A percentile compares a stretch with the other conserved stretches of the same genome.
Evolutionary conservation across 768 basidiomycete genomes (phyloP).

Genomic region (Trametopsis cervina): DNA sequence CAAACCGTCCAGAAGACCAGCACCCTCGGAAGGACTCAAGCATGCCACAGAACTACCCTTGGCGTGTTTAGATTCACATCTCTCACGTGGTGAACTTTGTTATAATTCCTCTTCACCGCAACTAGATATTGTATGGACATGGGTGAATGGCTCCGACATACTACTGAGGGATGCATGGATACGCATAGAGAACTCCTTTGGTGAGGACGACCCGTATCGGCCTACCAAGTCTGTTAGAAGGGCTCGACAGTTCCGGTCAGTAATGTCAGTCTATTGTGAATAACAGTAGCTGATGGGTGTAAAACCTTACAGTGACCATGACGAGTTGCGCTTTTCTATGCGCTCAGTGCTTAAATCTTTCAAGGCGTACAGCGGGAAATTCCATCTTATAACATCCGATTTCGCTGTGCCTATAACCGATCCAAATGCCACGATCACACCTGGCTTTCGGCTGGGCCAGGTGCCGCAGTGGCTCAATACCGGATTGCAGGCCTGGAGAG

Average conservation of each 20-base stretch:
- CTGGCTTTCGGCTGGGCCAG: conserved; percentile 26
- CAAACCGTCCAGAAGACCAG: conserved; percentile 11
- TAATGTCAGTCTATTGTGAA: background rate
- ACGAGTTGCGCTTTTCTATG: conserved; percentile 31
- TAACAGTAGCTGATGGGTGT: background rate
- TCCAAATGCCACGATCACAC: conserved; percentile 1
- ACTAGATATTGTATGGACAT: conserved; percentile 26
- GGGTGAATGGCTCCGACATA: conserved; percentile 27
- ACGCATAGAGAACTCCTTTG: conserved; percentile 5
- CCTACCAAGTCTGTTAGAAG: conserved; percentile 12
- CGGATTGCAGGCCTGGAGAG: conserved; percentile 17
- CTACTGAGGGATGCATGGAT: conserved; percentile 14
- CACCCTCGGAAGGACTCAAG: conserved; percentile 4
- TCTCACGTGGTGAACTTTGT: conserved; percentile 15
- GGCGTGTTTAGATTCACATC: conserved; percentile 18
- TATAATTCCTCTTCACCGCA: conserved; percentile 8
- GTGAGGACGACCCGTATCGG: conserved; percentile 14
- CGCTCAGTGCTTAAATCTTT: conserved; percentile 28
- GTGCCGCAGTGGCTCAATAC: conserved; percentile 34
- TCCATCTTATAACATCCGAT: conserved; percentile 31
- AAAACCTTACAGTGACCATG: conserved; percentile 24
- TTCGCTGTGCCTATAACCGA: conserved; percentile 17
- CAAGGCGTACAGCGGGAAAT: conserved; percentile 20
- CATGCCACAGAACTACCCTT: conserved; percentile 10
- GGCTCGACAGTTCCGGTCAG: conserved; percentile 19